A percentile compares a stretch with the other conserved stretches of the same genome.
Evolutionary conservation across 2,329 filamentous ascomycete species (phyloP).

Genomic region (Paraphoma sp.): DNA sequence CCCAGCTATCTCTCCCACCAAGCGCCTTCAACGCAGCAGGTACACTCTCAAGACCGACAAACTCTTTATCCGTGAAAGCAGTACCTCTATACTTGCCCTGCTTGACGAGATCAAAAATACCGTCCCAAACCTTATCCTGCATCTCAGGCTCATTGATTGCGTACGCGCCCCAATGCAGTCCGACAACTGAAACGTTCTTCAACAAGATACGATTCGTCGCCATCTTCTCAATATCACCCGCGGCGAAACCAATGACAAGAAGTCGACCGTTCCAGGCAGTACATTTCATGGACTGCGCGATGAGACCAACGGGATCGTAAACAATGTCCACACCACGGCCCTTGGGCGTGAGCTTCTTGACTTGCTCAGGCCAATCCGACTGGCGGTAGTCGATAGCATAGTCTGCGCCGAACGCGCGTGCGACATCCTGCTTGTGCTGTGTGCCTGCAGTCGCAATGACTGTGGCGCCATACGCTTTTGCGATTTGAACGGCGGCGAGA

Average conservation of each 20-base stretch:
- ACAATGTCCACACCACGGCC: conserved; percentile 85
- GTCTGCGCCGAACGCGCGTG: conserved; percentile 82
- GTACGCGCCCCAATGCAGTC: conserved; percentile 92
- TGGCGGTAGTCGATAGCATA: conserved; percentile 79
- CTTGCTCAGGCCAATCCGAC: conserved; percentile 67
- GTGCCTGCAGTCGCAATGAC: conserved; percentile 94
- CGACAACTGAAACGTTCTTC: conserved; percentile 91
- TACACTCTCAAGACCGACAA: conserved; percentile 80
- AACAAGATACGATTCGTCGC: conserved; percentile 90
- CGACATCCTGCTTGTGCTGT: conserved; percentile 78
- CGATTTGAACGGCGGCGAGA: conserved; percentile 88
- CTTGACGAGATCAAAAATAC: conserved; percentile 78
- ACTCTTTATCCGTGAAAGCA: conserved; percentile 81
- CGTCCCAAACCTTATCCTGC: conserved; percentile 78
- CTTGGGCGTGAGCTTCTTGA: conserved; percentile 79
- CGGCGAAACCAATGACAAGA: conserved; percentile 88
- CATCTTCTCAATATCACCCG: conserved; percentile 86
- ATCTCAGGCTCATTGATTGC: conserved; percentile 73
- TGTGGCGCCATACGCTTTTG: conserved; percentile 87
- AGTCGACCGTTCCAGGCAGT: conserved; percentile 91
- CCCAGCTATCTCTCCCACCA: conserved; percentile 86
- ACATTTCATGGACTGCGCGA: conserved; percentile 88
- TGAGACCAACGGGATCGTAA: conserved; percentile 90
- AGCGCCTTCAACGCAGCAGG: conserved; percentile 78
- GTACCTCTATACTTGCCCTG: conserved; percentile 82